A percentile compares a stretch with the other conserved stretches of the same genome.
These are phyloP conservation scores for Platismatia glauca DNA, from an alignment of 495 filamentous ascomycete genomes.

Conservation along the genomic window DNA sequence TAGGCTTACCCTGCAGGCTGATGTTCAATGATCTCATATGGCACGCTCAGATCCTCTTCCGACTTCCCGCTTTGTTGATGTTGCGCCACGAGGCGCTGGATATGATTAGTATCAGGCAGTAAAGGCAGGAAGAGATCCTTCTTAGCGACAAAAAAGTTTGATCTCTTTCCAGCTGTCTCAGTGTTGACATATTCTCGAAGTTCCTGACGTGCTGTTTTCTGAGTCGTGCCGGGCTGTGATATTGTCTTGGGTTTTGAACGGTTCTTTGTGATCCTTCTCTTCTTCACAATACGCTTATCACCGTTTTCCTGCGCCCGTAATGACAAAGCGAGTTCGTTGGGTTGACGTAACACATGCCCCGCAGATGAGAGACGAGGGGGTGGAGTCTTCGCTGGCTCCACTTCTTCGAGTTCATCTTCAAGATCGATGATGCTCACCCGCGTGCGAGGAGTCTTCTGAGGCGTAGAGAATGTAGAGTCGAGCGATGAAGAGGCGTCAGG, in stretches of 20 bases:
- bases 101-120: slow-evolving; percentile 45
- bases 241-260: slow-evolving; percentile 8
- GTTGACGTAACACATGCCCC: slow-evolving; percentile 24
- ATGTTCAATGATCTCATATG: slow-evolving; percentile 39
- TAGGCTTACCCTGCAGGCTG: slow-evolving; percentile 41
- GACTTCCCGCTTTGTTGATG: neutral
- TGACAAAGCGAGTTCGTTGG: slow-evolving; percentile 17
- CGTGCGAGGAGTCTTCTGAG: slow-evolving; percentile 12
- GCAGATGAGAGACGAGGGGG: slow-evolving; percentile 21
- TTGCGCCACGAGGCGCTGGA: slow-evolving; percentile 37
- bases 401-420: slow-evolving; percentile 17
- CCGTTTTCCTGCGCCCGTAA: slow-evolving; percentile 22
- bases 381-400: slow-evolving; percentile 9
- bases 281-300: slow-evolving; percentile 13
- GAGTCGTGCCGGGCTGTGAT: neutral
- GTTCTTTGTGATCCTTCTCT: slow-evolving; percentile 4
- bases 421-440: slow-evolving; percentile 11
- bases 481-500: slow-evolving; percentile 1
- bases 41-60: slow-evolving; percentile 21
- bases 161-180: slow-evolving; percentile 38
- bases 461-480: slow-evolving; percentile 22
- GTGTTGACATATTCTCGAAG: slow-evolving; percentile 40
- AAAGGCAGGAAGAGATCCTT: slow-evolving; percentile 45
- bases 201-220: slow-evolving; percentile 32
- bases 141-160: slow-evolving; percentile 44